phyloP scores from a whole-genome alignment of 2,329 filamentous ascomycete species.

The Aspergillus ruber region DNA sequence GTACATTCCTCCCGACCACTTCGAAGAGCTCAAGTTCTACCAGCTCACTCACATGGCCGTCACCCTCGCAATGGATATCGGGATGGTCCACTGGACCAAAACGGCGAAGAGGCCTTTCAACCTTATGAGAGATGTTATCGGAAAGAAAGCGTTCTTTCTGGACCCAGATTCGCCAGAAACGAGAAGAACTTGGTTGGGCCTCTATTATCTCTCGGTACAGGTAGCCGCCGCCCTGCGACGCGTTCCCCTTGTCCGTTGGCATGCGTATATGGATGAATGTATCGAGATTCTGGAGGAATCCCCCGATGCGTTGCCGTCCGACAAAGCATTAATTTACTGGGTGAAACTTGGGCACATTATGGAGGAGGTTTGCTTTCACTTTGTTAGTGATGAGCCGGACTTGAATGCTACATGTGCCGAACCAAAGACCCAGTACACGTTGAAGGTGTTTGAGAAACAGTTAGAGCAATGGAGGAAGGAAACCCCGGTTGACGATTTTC shows the following conservation, averaged over 20 bases:
- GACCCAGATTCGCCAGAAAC: conserved; percentile 52
- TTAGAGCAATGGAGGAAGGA: conserved; percentile 54
- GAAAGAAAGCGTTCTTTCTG: conserved; percentile 29
- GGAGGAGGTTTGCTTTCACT: conserved; percentile 62
- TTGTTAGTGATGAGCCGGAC: conserved; percentile 60
- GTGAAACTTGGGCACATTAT: conserved; percentile 56
- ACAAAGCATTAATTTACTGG: conserved; percentile 52
- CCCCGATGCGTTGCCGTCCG: conserved; percentile 51
- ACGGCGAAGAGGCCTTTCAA: conserved; percentile 24
- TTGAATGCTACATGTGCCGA: conserved; percentile 52
- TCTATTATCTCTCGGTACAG: conserved; percentile 56
- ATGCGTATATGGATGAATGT: conserved; percentile 58
- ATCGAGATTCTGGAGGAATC: conserved; percentile 52
- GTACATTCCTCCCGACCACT: conserved; percentile 77
- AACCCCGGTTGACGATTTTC: conserved; percentile 49
- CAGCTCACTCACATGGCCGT: conserved; percentile 75
- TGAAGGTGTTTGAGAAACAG: conserved; percentile 60
- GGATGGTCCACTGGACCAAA: conserved; percentile 56
- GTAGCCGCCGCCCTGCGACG: conserved; percentile 54
- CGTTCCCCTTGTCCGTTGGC: conserved; percentile 55
- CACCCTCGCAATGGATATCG: conserved; percentile 77
- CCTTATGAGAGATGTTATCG: conserved; percentile 34
- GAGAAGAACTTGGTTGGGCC: conserved; percentile 53
- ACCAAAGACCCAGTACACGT: conserved; percentile 56
- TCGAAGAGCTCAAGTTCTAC: conserved; percentile 85